Base-by-base conservation (phyloP, 257 asterid genomes). In the Primulina huaijiensis region DNA sequence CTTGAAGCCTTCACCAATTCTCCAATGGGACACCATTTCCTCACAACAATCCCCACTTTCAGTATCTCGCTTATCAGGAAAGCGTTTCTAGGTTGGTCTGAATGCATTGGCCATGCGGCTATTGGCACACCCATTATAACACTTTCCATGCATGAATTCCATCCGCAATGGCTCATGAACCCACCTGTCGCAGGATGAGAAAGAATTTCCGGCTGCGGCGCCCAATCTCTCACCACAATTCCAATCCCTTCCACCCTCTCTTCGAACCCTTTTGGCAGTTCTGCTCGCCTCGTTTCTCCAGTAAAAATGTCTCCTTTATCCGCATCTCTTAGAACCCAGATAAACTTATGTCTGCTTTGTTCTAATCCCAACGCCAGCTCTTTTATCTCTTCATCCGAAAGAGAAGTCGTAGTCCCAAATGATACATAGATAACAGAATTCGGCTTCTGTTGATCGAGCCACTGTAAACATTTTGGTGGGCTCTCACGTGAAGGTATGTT, bases 21-120 rank as follows among this genome's bases (percentile, higher is more conserved):
- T 30, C 1, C 19, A 65, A 77, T 72, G 46, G 40, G 25, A 27
- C 9, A 20, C 89, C 89, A 84, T 17, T 73, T 84, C 72, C 72
- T 77, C 40, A 79, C 86, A 14, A 53, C 59, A 3, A 84, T 7
- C 6, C 88, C 88, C 29, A 71, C 62, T 30, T 17, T 62, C 76
- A 77, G 31, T 29, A 78, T 30, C 1, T 78, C 68, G 1, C 73
- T 60, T 0, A 75, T 64, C 21, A 80, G 79, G 46, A 17, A n/a
- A 3, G 75, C 20, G 65, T 83, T 83, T 11, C 62, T 68, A 0
- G 87, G 87, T 31, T 83, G 87, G 31, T 83, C 87, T 4, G 85
- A 80, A 43, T 80, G 85, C 85, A 83, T 80, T 1, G 87, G 83
- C 87, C 87, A 83, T 3, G 87, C 80, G 14, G 83, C 85, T 2